phyloP scores from a whole-genome alignment of 306 rosid genomes.

The Glycine latifolia region DNA sequence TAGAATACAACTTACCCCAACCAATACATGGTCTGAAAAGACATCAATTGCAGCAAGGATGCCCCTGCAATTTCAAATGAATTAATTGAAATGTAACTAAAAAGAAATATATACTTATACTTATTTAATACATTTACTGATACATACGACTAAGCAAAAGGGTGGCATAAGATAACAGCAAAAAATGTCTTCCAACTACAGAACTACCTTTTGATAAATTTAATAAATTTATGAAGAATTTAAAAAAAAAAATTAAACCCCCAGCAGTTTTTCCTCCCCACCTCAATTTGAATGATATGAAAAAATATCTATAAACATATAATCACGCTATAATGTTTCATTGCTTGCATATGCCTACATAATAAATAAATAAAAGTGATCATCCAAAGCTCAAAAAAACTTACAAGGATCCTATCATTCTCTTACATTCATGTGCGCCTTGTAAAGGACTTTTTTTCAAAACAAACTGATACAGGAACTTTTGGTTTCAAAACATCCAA shows the following conservation, averaged over 20 bases:
- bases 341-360: not conserved
- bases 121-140: constrained; percentile 1
- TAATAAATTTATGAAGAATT: not conserved
- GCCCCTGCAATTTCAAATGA: constrained; percentile 70
- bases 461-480: not conserved
- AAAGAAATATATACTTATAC: not conserved
- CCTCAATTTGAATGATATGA: constrained; percentile 5
- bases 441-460: constrained; percentile 17
- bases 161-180: constrained; percentile 21
- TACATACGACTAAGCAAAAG: not conserved
- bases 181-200: constrained; percentile 26
- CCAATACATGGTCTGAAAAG: constrained; percentile 77
- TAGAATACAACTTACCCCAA: constrained; percentile 81
- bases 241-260: not conserved
- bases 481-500: not conserved
- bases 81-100: constrained; percentile 28
- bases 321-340: not conserved
- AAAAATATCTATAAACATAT: constrained; percentile 24
- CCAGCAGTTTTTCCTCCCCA: not conserved
- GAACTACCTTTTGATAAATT: constrained; percentile 5
- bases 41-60: constrained; percentile 93
- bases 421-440: constrained; percentile 1
- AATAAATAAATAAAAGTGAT: not conserved
- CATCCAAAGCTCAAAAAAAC: not conserved
- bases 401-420: not conserved